phyloP scores from a whole-genome alignment of 768 basidiomycete species.

The Russula ochroleuca region DNA sequence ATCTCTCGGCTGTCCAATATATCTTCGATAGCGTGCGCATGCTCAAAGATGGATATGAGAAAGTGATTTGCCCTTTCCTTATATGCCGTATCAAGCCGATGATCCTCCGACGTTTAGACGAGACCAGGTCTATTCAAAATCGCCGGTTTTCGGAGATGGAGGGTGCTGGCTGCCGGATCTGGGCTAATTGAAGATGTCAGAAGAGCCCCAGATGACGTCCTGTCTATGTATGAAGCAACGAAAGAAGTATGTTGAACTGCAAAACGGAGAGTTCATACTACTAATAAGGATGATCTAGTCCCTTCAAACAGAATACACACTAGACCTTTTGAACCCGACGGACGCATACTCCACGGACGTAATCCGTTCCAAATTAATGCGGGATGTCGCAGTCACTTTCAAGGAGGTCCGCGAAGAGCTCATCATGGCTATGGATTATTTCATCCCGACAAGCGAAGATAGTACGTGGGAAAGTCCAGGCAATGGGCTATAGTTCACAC shows the following conservation, averaged over 20 bases:
- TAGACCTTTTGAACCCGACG: background rate
- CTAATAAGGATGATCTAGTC: background rate
- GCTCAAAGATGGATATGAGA: constrained; percentile 1
- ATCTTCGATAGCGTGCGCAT: background rate
- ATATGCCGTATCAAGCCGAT: background rate
- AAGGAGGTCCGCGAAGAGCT: background rate
- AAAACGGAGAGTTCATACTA: background rate
- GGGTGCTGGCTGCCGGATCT: too few relatives aligned
- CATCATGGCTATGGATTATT: background rate
- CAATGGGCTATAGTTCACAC: background rate
- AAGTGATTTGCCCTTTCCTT: background rate
- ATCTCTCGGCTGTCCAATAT: constrained; percentile 7
- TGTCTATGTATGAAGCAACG: background rate
- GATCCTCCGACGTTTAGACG: background rate
- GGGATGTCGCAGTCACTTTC: background rate
- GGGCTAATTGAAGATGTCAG: too few relatives aligned
- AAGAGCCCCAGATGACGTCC: too few relatives aligned
- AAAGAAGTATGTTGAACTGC: background rate
- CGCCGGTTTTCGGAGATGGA: too few relatives aligned
- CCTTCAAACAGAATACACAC: background rate
- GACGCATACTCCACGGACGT: background rate
- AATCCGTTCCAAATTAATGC: background rate
- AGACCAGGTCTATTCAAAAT: background rate
- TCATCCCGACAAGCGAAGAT: background rate
- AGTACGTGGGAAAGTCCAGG: background rate